Evolutionary conservation across 306 rosid genomes (phyloP).

Genomic region (Lathyrus oleraceus): DNA sequence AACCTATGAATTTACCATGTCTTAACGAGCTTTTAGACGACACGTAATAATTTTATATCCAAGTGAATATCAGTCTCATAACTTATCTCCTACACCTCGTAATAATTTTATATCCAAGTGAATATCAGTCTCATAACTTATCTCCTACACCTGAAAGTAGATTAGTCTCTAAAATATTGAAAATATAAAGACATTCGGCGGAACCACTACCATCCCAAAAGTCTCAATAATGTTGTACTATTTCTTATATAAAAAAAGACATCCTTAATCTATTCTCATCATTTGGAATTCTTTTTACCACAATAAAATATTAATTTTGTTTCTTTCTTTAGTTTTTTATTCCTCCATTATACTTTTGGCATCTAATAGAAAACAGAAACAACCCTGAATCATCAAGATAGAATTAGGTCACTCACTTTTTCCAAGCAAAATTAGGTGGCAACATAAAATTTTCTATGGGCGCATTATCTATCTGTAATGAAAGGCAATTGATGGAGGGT

Average conservation of each 20-base stretch:
- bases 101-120: no score
- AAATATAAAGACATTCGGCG: not conserved
- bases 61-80: no score
- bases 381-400: slow-evolving; percentile 9
- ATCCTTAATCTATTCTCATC: not conserved
- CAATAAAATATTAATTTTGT: not conserved
- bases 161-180: no score
- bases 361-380: slow-evolving; percentile 1
- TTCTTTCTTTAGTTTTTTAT: not conserved
- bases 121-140: no score
- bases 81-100: no score
- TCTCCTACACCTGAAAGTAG: no score
- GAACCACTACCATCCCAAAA: not conserved
- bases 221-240: not conserved
- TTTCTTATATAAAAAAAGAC: no score
- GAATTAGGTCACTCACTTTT: not conserved
- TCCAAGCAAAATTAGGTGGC: slow-evolving; percentile 9
- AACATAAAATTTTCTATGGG: slow-evolving; percentile 8
- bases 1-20: no score
- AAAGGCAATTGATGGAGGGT: slow-evolving; percentile 9
- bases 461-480: slow-evolving; percentile 26
- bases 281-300: not conserved
- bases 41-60: no score
- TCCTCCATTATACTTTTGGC: not conserved
- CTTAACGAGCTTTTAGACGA: no score